These are phyloP conservation scores for Micromonas pusilla DNA, from an alignment of 139 green algal species.

Conservation along the genomic window DNA sequence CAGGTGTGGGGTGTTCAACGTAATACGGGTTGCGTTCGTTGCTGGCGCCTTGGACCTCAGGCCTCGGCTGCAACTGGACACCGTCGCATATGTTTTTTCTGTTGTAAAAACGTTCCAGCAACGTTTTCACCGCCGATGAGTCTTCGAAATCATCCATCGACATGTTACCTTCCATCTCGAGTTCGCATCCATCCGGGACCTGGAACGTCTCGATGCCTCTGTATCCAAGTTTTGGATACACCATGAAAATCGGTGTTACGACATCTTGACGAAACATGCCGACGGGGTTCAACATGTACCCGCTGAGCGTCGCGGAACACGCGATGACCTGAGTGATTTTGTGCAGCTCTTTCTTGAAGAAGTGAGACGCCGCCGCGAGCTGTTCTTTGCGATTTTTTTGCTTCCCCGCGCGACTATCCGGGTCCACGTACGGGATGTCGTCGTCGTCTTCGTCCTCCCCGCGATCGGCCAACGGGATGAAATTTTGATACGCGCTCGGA, in stretches of 20 bases:
- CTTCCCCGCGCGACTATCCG: neutral
- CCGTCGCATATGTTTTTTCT: slow-evolving; percentile 1
- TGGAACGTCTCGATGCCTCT: neutral
- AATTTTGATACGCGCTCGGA: neutral
- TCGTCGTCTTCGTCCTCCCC: slow-evolving; percentile 6
- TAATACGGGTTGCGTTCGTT: too few relatives aligned
- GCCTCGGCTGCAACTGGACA: neutral
- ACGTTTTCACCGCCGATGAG: neutral
- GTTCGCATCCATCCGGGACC: slow-evolving; percentile 3
- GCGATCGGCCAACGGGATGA: neutral
- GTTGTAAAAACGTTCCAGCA: neutral
- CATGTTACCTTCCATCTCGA: slow-evolving; percentile 8
- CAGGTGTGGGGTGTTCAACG: too few relatives aligned
- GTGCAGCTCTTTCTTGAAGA: neutral
- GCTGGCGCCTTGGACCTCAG: neutral
- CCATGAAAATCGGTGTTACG: neutral
- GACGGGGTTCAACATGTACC: slow-evolving; percentile 7
- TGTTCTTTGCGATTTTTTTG: neutral
- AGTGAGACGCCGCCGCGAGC: neutral
- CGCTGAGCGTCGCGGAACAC: slow-evolving; percentile 5
- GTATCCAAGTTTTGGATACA: slow-evolving; percentile 2
- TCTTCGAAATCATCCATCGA: neutral
- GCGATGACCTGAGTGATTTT: neutral
- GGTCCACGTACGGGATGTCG: neutral
- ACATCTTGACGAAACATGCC: neutral